Evolutionary conservation across 2,329 filamentous ascomycete genomes (phyloP).

Genomic region (Fusarium sp.): DNA sequence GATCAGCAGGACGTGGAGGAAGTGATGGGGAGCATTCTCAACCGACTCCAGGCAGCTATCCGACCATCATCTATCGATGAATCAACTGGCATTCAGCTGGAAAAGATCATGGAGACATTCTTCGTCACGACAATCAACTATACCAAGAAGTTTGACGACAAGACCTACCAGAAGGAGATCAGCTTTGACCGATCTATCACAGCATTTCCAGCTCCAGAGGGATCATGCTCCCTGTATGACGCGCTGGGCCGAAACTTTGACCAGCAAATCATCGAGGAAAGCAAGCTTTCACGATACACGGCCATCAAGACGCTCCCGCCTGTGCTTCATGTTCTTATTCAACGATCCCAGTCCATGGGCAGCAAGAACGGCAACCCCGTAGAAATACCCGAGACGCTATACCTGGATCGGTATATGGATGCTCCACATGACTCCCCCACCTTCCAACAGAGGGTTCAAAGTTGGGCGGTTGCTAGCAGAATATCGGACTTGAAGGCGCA

Average conservation of each 20-base stretch:
- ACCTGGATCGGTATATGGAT: conserved; percentile 88
- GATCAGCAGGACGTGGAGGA: conserved; percentile 96
- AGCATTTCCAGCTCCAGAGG: conserved; percentile 62
- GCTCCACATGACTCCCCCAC: conserved; percentile 66
- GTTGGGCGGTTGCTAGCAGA: conserved; percentile 76
- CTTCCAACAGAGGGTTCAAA: conserved; percentile 69
- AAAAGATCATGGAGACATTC: conserved; percentile 76
- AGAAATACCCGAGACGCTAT: conserved; percentile 79
- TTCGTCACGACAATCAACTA: conserved; percentile 69
- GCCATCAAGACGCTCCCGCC: conserved; percentile 81
- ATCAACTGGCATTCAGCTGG: conserved; percentile 76
- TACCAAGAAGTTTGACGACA: conserved; percentile 60
- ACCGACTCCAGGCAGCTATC: conserved; percentile 89
- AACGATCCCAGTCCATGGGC: conserved; percentile 77
- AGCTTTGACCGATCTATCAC: conserved; percentile 69
- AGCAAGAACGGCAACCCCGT: conserved; percentile 81
- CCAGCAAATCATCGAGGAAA: conserved; percentile 74
- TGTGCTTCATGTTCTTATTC: conserved; percentile 87
- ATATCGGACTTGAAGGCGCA: conserved; percentile 62
- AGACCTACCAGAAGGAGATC: conserved; percentile 53
- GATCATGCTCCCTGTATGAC: conserved; percentile 73
- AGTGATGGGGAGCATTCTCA: conserved; percentile 90
- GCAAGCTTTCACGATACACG: conserved; percentile 68
- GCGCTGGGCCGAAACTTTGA: conserved; percentile 88
- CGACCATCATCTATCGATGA: conserved; percentile 69